Percentiles rank a stretch among this genome's conserved stretches.
Conservation (phyloP, 2,329 filamentous ascomycete species). For the Claviceps sp. region DNA sequence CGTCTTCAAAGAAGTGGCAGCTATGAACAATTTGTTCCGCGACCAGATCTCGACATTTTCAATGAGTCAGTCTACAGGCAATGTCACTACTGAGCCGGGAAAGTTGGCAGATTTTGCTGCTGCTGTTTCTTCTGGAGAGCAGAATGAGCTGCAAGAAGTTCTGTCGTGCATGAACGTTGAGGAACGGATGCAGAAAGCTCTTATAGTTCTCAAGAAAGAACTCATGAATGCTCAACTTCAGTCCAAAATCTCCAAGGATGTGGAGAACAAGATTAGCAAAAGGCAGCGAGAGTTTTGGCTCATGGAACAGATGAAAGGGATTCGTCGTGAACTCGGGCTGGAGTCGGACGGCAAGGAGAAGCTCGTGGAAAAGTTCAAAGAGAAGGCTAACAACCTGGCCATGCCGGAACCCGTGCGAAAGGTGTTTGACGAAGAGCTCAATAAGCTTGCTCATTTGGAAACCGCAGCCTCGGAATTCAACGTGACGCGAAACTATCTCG, state of each 20-base stretch:
- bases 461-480: constrained; percentile 97
- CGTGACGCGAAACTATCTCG: constrained; percentile 93
- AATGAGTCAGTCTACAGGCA: constrained; percentile 87
- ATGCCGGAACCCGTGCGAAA: constrained; percentile 97
- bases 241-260: constrained; percentile 95
- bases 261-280: constrained; percentile 94
- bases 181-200: constrained; percentile 78
- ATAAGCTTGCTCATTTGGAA: constrained; percentile 90
- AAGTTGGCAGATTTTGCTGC: constrained; percentile 96
- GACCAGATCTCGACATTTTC: constrained; percentile 97
- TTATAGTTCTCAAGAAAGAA: constrained; percentile 92
- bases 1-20: constrained; percentile 94
- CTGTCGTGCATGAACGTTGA: constrained; percentile 82
- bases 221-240: constrained; percentile 96
- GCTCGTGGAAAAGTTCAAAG: constrained; percentile 91
- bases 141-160: constrained; percentile 84
- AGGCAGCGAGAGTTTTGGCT: constrained; percentile 96
- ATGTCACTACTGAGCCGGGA: constrained; percentile 85
- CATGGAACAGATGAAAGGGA: constrained; percentile 99
- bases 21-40: constrained; percentile 85
- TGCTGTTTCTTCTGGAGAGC: constrained; percentile 87
- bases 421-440: constrained; percentile 95
- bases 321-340: constrained; percentile 85
- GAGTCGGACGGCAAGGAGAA: constrained; percentile 98
- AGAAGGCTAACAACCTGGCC: constrained; percentile 81